Percentiles rank a stretch among this genome's conserved stretches.
Evolutionary conservation across 495 filamentous ascomycete genomes (phyloP).

Genomic region (Talaromyces proteolyticus): DNA sequence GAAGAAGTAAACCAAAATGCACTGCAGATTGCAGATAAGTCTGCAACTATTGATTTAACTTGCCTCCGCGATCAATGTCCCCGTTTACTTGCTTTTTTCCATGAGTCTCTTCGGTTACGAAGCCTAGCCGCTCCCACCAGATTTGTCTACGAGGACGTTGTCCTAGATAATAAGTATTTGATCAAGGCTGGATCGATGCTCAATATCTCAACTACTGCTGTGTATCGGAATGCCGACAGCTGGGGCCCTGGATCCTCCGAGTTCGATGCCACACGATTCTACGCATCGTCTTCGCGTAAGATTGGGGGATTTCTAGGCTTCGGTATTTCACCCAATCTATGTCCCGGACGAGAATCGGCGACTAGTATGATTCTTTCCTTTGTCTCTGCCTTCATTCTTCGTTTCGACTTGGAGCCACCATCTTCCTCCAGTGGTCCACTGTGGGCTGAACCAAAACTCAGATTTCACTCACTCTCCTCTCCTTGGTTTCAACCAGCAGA

Average conservation of each 20-base stretch:
- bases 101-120: constrained; percentile 29
- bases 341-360: constrained; percentile 44
- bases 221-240: constrained; percentile 13
- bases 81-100: constrained; percentile 28
- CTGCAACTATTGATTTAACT: constrained; percentile 25
- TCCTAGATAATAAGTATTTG: constrained; percentile 23
- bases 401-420: constrained; percentile 27
- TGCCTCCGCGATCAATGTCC: constrained; percentile 30
- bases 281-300: constrained; percentile 11
- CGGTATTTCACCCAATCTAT: constrained; percentile 35
- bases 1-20: constrained; percentile 22
- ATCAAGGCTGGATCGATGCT: constrained; percentile 20
- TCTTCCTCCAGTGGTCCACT: neutral
- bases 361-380: constrained; percentile 31
- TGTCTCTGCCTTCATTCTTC: constrained; percentile 29
- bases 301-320: constrained; percentile 30
- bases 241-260: constrained; percentile 21
- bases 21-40: constrained; percentile 5
- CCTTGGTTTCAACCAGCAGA: constrained; percentile 13
- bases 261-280: constrained; percentile 28
- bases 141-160: constrained; percentile 20
- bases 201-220: constrained; percentile 15
- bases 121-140: constrained; percentile 17
- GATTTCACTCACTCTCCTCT: too few relatives aligned
- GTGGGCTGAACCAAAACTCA: constrained; percentile 15